Evolutionary conservation across 108 stramenopile species (phyloP), one percentile per base, ranked within the genome.

Genomic region (Asterionellopsis glacialis): DNA sequence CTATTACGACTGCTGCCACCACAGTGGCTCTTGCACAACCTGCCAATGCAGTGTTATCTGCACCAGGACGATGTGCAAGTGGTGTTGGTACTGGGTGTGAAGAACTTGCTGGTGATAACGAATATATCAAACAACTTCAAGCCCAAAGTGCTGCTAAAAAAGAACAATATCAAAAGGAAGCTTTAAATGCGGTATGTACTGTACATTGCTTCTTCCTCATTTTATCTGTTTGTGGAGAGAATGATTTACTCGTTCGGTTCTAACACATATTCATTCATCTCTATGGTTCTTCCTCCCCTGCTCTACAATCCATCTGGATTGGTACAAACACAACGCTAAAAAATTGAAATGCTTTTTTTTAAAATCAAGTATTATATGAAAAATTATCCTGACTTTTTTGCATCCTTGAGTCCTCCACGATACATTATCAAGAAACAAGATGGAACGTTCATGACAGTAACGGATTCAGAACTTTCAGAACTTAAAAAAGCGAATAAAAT

Each of bases 331-430:
- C 2, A 5, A 33, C 33, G 5, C 7, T 5, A 33, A 2, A 33
- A 33, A 33, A 33, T 33, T 7, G 33, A 33, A 33, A 33, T 33
- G n/a, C n/a, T n/a, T n/a, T n/a, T n/a, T n/a, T n/a, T n/a, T n/a
- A n/a, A n/a, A n/a, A n/a, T n/a, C 2, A 33, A 33, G 33, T 93
- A 83, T 51, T 83, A 93, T 72, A 87, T 86, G 77, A 93, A 88
- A 61, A 93, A 93, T 63, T 93, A 88, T 56, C 91, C 91, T 10
- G 91, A 87, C 51, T 82, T 79, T 15, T 89, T 93, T 60, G 79
- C 73, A 14, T 23, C 59, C 23, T 56, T 72, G 2, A 68, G 79
- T 15, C 72, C 71, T 5, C 68, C 70, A 38, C 85, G 87, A 62
- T 67, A 53, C 23, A 74, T 93, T 76, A 70, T 89, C 10, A 83